A percentile compares a stretch with the other conserved stretches of the same genome.
phyloP scores from a whole-genome alignment of 2,329 filamentous ascomycete species.

The Cladobotryum mycophilum region DNA sequence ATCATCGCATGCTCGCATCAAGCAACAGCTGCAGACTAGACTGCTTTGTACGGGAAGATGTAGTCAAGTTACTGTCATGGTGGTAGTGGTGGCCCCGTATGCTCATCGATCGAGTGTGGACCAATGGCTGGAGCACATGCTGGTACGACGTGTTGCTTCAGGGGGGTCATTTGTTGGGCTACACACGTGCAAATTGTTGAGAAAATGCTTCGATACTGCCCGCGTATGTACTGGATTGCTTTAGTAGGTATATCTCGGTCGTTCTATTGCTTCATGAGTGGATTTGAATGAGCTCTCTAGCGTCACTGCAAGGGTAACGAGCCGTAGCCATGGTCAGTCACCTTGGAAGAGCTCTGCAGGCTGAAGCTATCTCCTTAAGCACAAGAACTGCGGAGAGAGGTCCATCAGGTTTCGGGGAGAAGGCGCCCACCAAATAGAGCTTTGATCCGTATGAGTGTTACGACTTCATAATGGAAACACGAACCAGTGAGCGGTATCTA shows the following conservation, averaged over 20 bases:
- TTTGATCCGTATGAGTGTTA: no score
- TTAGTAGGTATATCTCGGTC: not conserved
- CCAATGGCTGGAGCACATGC: constrained; percentile 41
- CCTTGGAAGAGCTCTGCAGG: no score
- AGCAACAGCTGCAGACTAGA: not conserved
- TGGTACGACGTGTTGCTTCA: constrained; percentile 19
- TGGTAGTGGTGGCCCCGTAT: no score
- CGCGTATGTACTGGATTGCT: not conserved
- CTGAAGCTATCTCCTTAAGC: no score
- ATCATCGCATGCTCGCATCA: not conserved
- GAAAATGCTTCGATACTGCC: not conserved
- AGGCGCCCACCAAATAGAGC: no score
- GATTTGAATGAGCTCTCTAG: no score
- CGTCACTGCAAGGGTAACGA: not conserved
- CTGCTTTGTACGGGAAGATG: not conserved
- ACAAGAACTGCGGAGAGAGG: no score
- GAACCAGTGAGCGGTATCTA: no score
- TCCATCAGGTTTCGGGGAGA: no score
- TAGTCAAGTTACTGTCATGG: not conserved
- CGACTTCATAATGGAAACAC: no score
- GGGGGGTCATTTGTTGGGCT: constrained; percentile 15
- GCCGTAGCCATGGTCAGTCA: not conserved
- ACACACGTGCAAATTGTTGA: constrained; percentile 12
- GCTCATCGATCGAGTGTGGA: constrained; percentile 17
- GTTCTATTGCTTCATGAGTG: not conserved